Evolutionary conservation across 2,329 filamentous ascomycete species (phyloP).

Genomic region (Arthrobotrys iridis): DNA sequence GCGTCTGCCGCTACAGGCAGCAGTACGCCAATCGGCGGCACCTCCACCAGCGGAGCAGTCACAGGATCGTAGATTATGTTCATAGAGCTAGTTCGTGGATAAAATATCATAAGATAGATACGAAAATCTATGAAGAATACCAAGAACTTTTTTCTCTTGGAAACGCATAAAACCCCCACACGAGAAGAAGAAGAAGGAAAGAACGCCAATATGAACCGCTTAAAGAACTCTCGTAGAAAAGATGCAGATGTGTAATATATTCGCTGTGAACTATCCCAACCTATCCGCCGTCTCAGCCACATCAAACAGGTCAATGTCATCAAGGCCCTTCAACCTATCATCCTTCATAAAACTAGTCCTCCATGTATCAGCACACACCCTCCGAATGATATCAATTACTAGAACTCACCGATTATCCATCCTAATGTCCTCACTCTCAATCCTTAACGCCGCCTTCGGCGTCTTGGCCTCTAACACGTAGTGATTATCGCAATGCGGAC

Average conservation of each 20-base stretch:
- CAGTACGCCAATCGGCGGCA: slow-evolving; percentile 59
- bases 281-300: slow-evolving; percentile 56
- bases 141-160: slow-evolving; percentile 6
- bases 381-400: neutral
- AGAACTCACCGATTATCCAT: slow-evolving; percentile 73
- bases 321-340: slow-evolving; percentile 74
- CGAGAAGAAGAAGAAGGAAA: slow-evolving; percentile 3
- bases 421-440: slow-evolving; percentile 90
- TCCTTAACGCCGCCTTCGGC: slow-evolving; percentile 81
- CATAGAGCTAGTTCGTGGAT: slow-evolving; percentile 5
- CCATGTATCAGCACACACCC: neutral
- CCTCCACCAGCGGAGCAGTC: neutral
- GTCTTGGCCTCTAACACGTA: slow-evolving; percentile 90
- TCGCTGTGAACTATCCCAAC: slow-evolving; percentile 23
- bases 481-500: slow-evolving; percentile 98
- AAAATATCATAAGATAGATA: slow-evolving; percentile 6
- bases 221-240: slow-evolving; percentile 12
- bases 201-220: slow-evolving; percentile 44
- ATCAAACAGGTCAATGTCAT: slow-evolving; percentile 60
- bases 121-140: slow-evolving; percentile 10
- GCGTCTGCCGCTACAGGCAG: slow-evolving; percentile 60
- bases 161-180: neutral
- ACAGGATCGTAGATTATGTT: slow-evolving; percentile 32
- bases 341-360: slow-evolving; percentile 82
- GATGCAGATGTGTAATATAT: neutral